Evolutionary conservation across 2,329 filamentous ascomycete genomes (phyloP).

Genomic region (Pseudogymnoascus sp.): DNA sequence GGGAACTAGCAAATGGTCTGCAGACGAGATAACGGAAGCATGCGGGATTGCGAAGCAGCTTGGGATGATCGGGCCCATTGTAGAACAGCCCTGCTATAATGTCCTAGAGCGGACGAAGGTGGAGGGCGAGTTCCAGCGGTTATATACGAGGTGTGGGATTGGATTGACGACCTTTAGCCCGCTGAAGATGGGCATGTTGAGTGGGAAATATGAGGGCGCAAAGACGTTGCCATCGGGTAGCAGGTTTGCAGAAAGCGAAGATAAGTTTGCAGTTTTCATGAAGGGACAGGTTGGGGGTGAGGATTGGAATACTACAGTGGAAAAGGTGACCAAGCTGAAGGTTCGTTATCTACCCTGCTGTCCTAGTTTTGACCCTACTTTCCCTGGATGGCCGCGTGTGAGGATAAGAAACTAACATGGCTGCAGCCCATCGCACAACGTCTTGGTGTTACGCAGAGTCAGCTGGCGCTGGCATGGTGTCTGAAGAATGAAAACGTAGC

Average conservation of each 20-base stretch:
- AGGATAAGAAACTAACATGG: slow-evolving; percentile 24
- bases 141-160: slow-evolving; percentile 50
- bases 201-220: slow-evolving; percentile 57
- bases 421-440: slow-evolving; percentile 43
- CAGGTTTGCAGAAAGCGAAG: slow-evolving; percentile 46
- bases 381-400: background rate
- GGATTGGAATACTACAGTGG: slow-evolving; percentile 24
- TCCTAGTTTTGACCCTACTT: background rate
- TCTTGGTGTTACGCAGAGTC: slow-evolving; percentile 45
- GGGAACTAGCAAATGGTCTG: slow-evolving; percentile 56
- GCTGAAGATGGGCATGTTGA: slow-evolving; percentile 49
- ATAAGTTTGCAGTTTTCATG: slow-evolving; percentile 34
- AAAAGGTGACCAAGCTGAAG: slow-evolving; percentile 37
- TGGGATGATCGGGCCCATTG: slow-evolving; percentile 50
- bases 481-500: slow-evolving; percentile 46
- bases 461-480: slow-evolving; percentile 46
- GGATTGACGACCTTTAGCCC: slow-evolving; percentile 57
- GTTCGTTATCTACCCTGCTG: slow-evolving; percentile 20
- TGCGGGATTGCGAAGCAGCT: slow-evolving; percentile 49
- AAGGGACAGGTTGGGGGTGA: slow-evolving; percentile 34
- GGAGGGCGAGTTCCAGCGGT: slow-evolving; percentile 50
- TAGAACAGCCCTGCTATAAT: slow-evolving; percentile 60
- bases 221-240: slow-evolving; percentile 44
- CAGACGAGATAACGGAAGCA: slow-evolving; percentile 52
- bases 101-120: slow-evolving; percentile 51